Conservation (phyloP, 2,329 filamentous ascomycete genomes). For the Aspergillus tanneri region DNA sequence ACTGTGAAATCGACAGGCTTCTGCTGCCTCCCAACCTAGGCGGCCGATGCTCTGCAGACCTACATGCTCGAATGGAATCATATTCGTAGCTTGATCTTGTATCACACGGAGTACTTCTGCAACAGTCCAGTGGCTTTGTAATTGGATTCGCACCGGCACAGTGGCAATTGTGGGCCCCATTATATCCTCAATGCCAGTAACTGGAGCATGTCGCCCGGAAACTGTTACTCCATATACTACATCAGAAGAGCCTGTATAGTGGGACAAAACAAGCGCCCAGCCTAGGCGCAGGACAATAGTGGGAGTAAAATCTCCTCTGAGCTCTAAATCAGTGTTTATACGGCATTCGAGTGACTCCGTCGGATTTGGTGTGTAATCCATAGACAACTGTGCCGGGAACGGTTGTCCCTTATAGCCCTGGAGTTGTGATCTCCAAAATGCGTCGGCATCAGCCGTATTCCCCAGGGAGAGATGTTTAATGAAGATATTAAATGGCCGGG, state of each 20-base stretch:
- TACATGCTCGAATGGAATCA: conserved; percentile 61
- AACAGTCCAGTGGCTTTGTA: conserved; percentile 26
- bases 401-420: neutral
- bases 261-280: conserved; percentile 38
- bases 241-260: conserved; percentile 37
- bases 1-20: conserved; percentile 43
- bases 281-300: conserved; percentile 38
- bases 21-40: conserved; percentile 45
- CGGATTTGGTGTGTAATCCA: neutral
- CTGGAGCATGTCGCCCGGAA: conserved; percentile 39
- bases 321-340: neutral
- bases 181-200: conserved; percentile 40
- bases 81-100: conserved; percentile 52
- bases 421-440: neutral
- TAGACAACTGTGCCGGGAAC: neutral
- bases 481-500: conserved; percentile 18
- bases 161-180: conserved; percentile 18
- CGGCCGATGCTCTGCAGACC: conserved; percentile 49
- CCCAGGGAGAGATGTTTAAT: conserved; percentile 15
- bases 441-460: neutral
- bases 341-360: too few species aligned
- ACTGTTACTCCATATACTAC: conserved; percentile 44
- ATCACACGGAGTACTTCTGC: conserved; percentile 53
- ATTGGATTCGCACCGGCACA: conserved; percentile 15
- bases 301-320: neutral